phyloP scores from a whole-genome alignment of 2,329 filamentous ascomycete species.

The Xylaria sp. region DNA sequence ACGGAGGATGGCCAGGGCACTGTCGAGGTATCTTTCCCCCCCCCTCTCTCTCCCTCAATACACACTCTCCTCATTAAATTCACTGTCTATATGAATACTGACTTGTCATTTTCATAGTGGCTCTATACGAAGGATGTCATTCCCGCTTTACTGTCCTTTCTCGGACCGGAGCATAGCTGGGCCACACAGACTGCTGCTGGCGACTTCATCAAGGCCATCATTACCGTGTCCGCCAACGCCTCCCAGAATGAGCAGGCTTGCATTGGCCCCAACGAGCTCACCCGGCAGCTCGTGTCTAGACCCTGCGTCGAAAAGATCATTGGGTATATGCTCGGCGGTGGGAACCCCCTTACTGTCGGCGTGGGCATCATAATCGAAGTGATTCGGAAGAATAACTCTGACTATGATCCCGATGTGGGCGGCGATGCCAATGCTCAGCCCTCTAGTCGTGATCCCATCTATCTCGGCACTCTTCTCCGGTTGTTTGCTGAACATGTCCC shows the following conservation, averaged over 20 bases:
- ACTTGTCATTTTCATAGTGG: conserved; percentile 64
- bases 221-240: conserved; percentile 97
- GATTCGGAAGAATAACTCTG: conserved; percentile 98
- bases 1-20: conserved; percentile 89
- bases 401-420: conserved; percentile 93
- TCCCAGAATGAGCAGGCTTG: conserved; percentile 99
- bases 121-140: conserved; percentile 88
- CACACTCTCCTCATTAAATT: too few species aligned
- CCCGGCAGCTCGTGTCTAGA: conserved; percentile 89
- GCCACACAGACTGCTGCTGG: conserved; percentile 95
- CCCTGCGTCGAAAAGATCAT: conserved; percentile 85
- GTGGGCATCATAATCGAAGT: conserved; percentile 98
- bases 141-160: conserved; percentile 82
- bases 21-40: conserved; percentile 70
- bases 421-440: conserved; percentile 79
- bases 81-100: conserved; percentile 27
- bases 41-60: neutral
- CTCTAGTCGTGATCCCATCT: conserved; percentile 90
- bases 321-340: conserved; percentile 87
- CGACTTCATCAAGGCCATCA: conserved; percentile 98
- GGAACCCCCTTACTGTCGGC: conserved; percentile 92
- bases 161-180: conserved; percentile 82
- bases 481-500: conserved; percentile 91
- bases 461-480: conserved; percentile 86
- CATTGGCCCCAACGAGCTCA: conserved; percentile 96